These are phyloP conservation scores for Aspergillus mulundensis DNA, from an alignment of 495 filamentous ascomycete genomes.

Conservation along the genomic window DNA sequence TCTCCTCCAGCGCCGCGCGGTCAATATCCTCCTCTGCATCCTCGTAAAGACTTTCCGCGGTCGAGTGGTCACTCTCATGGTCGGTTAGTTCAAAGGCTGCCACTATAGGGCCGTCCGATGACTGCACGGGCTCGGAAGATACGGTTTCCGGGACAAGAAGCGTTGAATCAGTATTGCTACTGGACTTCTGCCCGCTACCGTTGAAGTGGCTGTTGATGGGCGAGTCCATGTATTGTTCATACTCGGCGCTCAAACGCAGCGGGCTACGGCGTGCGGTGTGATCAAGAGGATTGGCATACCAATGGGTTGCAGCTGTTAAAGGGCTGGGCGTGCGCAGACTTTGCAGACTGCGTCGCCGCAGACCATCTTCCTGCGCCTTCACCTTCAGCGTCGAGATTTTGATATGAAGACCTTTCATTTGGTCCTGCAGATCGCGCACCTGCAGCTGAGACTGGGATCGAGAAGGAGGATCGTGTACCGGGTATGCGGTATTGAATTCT, in stretches of 20 bases:
- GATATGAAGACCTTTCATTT: conserved; percentile 91
- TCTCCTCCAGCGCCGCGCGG: conserved; percentile 43
- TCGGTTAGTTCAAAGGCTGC: conserved; percentile 7
- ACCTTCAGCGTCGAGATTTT: conserved; percentile 82
- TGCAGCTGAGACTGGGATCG: conserved; percentile 55
- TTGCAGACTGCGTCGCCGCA: conserved; percentile 79
- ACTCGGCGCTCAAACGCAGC: conserved; percentile 33
- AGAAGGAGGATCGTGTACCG: conserved; percentile 34
- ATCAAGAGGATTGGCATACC: conserved; percentile 58
- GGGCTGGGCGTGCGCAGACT: conserved; percentile 81
- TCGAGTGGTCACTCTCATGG: conserved; percentile 36
- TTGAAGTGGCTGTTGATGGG: conserved; percentile 25
- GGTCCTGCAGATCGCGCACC: conserved; percentile 79
- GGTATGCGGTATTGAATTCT: conserved; percentile 35
- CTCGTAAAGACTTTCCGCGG: conserved; percentile 53
- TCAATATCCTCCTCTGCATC: conserved; percentile 55
- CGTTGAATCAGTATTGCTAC: not conserved
- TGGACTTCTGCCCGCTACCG: conserved; percentile 11
- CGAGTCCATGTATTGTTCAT: conserved; percentile 24
- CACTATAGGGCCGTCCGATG: conserved; percentile 6
- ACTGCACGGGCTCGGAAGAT: not conserved
- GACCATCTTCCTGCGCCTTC: conserved; percentile 74
- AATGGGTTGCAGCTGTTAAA: conserved; percentile 73
- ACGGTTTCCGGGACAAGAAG: not conserved
- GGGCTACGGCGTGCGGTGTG: conserved; percentile 24